Percentiles rank a stretch among this genome's conserved stretches.
phyloP scores from a whole-genome alignment of 2,329 filamentous ascomycete genomes.

The Botrytis sinoallii region DNA sequence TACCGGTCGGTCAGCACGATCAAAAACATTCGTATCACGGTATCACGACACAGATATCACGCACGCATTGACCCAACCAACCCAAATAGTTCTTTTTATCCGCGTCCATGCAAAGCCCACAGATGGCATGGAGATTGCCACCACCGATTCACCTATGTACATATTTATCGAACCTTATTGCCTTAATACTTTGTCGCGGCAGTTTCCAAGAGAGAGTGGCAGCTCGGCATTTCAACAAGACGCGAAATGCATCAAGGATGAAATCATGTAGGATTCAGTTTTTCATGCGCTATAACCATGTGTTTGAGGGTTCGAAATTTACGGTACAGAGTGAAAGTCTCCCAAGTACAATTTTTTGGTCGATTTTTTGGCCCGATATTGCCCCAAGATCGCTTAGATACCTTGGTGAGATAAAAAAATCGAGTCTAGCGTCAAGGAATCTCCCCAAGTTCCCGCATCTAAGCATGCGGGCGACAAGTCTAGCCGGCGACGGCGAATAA shows the following conservation, averaged over 20 bases:
- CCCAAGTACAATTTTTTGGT: neutral
- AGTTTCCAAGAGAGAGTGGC: neutral
- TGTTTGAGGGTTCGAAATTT: neutral
- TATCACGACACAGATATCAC: neutral
- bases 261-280: neutral
- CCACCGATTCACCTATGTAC: neutral
- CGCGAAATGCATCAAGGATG: neutral
- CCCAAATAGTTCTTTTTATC: neutral
- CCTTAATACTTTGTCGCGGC: neutral
- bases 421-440: neutral
- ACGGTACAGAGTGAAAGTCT: neutral
- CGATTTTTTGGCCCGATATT: neutral
- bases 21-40: neutral
- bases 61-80: slow-evolving; percentile 5
- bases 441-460: neutral
- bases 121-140: neutral
- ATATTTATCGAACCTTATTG: neutral
- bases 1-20: neutral
- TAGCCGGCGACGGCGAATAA: neutral
- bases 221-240: neutral
- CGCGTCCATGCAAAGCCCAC: neutral
- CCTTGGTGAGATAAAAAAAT: neutral
- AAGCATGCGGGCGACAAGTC: neutral
- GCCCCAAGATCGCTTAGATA: neutral
- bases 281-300: neutral